Conservation (phyloP, 2,329 filamentous ascomycete genomes). For the Pochonia chlamydosporia region DNA sequence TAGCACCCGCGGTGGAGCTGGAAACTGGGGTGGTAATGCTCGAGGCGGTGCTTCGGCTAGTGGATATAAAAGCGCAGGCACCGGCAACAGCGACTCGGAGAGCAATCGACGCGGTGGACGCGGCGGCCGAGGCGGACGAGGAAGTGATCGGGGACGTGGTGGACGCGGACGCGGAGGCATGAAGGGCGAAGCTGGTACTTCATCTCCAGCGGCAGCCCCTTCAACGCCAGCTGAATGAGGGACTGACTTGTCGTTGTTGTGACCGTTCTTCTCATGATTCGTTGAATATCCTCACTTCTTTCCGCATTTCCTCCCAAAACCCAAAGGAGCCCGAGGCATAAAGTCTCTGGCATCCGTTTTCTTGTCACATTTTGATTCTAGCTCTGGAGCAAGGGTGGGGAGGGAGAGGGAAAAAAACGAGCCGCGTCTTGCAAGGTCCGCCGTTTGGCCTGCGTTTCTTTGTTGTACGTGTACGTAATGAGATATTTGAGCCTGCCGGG, state of each 20-base stretch:
- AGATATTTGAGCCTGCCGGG: conserved; percentile 23
- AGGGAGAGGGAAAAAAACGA: conserved; percentile 6
- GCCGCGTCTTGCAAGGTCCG: conserved; percentile 8
- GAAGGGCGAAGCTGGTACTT: conserved; percentile 52
- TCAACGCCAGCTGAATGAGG: conserved; percentile 36
- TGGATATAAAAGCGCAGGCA: conserved; percentile 77
- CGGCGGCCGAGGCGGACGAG: conserved; percentile 52
- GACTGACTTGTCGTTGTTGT: background rate
- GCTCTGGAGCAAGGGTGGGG: conserved; percentile 15
- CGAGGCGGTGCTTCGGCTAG: conserved; percentile 56
- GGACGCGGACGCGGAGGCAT: conserved; percentile 50
- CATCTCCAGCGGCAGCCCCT: conserved; percentile 47
- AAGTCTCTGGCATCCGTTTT: conserved; percentile 3
- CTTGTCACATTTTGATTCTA: conserved; percentile 13
- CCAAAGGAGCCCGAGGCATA: background rate
- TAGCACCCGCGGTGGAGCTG: conserved; percentile 56
- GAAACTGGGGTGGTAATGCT: conserved; percentile 60
- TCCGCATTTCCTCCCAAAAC: conserved; percentile 1
- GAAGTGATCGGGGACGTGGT: conserved; percentile 51
- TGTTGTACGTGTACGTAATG: conserved; percentile 34
- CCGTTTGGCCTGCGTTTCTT: conserved; percentile 9
- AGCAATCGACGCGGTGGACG: conserved; percentile 51
- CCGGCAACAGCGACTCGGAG: conserved; percentile 68
- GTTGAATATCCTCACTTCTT: background rate
- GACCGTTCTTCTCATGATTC: background rate